These are phyloP conservation scores for Euphorbia celastroides DNA, from an alignment of 441 rosid genomes.

Conservation along the genomic window DNA sequence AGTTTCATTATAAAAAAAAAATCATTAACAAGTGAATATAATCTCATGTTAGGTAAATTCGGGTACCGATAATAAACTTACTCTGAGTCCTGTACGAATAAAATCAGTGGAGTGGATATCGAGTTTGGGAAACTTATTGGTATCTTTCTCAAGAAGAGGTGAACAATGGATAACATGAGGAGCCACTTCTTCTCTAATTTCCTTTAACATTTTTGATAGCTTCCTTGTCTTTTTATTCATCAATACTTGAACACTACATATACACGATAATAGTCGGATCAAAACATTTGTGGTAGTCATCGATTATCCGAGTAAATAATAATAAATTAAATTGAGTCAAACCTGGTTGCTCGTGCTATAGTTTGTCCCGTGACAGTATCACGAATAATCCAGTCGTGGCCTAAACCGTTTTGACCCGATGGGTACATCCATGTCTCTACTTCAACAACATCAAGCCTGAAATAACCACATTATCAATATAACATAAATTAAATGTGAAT, in stretches of 20 bases:
- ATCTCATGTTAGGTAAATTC: too few species aligned
- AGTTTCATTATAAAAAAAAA: background rate
- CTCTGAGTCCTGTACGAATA: conserved; percentile 21
- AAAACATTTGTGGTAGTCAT: too few species aligned
- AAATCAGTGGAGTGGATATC: conserved; percentile 25
- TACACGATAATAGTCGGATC: too few species aligned
- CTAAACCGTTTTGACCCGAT: conserved; percentile 27
- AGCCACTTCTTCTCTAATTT: conserved; percentile 24
- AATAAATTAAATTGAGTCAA: background rate
- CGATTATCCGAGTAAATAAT: background rate
- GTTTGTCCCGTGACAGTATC: conserved; percentile 29
- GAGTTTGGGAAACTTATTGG: conserved; percentile 15
- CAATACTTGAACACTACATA: conserved; percentile 27
- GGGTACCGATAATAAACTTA: too few species aligned
- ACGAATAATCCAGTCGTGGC: conserved; percentile 26
- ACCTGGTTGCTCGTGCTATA: conserved; percentile 30
- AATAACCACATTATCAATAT: background rate
- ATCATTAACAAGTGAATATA: too few species aligned
- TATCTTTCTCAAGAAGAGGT: conserved; percentile 19
- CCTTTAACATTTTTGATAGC: conserved; percentile 23
- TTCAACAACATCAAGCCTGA: background rate
- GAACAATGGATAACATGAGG: conserved; percentile 18
- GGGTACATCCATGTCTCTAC: conserved; percentile 20
- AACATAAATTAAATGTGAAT: too few species aligned
- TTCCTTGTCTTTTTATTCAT: conserved; percentile 39